These are phyloP conservation scores for Pisolithus thermaeus DNA, from an alignment of 1,284 basidiomycete species.

Conservation along the genomic window DNA sequence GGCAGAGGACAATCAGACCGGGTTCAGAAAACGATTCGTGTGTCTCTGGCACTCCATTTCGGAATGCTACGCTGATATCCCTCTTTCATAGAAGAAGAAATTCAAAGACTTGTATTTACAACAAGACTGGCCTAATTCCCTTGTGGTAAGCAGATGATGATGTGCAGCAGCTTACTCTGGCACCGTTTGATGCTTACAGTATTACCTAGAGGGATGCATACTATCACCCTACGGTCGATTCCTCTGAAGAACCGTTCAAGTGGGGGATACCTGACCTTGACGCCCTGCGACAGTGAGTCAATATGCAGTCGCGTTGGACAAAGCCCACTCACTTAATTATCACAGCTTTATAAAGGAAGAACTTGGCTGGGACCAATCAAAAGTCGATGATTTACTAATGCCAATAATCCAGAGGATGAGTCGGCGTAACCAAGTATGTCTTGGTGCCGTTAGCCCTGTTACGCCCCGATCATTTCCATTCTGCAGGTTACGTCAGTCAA, in stretches of 20 bases:
- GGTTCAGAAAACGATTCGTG: slow-evolving; percentile 83
- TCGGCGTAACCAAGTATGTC: slow-evolving; percentile 63
- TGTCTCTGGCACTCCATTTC: slow-evolving; percentile 29
- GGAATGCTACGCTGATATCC: slow-evolving; percentile 11
- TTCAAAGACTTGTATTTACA: slow-evolving; percentile 80
- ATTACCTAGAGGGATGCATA: slow-evolving; percentile 82
- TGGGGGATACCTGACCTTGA: slow-evolving; percentile 97
- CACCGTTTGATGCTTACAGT: neutral
- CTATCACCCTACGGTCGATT: slow-evolving; percentile 84
- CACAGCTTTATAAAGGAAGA: slow-evolving; percentile 79
- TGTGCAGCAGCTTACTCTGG: neutral
- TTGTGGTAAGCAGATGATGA: slow-evolving; percentile 56
- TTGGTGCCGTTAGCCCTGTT: neutral
- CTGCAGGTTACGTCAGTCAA: slow-evolving; percentile 55
- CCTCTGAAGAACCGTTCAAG: slow-evolving; percentile 90
- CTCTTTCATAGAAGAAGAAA: slow-evolving; percentile 70
- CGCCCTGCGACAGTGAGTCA: slow-evolving; percentile 70
- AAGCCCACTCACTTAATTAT: slow-evolving; percentile 3
- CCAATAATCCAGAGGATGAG: slow-evolving; percentile 93
- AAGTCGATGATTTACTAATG: slow-evolving; percentile 88
- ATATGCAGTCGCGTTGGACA: neutral
- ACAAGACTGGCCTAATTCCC: slow-evolving; percentile 85
- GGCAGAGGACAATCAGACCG: slow-evolving; percentile 62
- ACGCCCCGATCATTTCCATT: neutral
- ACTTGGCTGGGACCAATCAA: slow-evolving; percentile 79